phyloP scores from a whole-genome alignment of 495 filamentous ascomycete species.

The Lindgomyces ingoldianus region DNA sequence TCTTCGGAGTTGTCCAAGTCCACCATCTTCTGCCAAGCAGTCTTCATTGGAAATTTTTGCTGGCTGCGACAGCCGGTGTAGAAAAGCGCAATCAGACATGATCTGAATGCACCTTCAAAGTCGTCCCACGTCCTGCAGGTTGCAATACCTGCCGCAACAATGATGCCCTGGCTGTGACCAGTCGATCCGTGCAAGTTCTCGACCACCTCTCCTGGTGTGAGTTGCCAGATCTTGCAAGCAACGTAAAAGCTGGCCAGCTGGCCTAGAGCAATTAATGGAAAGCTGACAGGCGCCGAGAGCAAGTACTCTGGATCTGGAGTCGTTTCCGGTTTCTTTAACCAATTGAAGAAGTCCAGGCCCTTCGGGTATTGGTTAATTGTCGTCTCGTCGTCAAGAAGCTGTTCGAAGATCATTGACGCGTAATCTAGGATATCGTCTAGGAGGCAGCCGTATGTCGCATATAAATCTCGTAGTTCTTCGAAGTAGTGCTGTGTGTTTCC shows the following conservation, averaged over 20 bases:
- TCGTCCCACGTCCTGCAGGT: conserved; percentile 41
- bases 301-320: conserved; percentile 35
- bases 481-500: conserved; percentile 29
- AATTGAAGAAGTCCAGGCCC: conserved; percentile 34
- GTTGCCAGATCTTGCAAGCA: conserved; percentile 37
- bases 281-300: conserved; percentile 42
- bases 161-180: conserved; percentile 45
- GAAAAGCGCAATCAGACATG: conserved; percentile 22
- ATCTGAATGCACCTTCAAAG: conserved; percentile 32
- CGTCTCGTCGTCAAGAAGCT: conserved; percentile 11
- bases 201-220: conserved; percentile 39
- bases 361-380: conserved; percentile 11
- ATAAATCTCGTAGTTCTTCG: conserved; percentile 19
- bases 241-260: conserved; percentile 42
- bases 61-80: conserved; percentile 25
- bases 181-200: conserved; percentile 35
- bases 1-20: neutral
- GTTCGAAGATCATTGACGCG: conserved; percentile 21
- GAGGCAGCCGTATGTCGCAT: conserved; percentile 20
- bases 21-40: conserved; percentile 25
- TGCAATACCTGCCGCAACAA: conserved; percentile 40
- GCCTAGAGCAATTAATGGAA: conserved; percentile 42
- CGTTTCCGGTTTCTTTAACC: conserved; percentile 31
- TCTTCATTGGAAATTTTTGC: conserved; percentile 24
- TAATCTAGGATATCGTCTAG: conserved; percentile 19